Conservation (phyloP, 2,329 filamentous ascomycete genomes). For the Exophiala bonariae region DNA sequence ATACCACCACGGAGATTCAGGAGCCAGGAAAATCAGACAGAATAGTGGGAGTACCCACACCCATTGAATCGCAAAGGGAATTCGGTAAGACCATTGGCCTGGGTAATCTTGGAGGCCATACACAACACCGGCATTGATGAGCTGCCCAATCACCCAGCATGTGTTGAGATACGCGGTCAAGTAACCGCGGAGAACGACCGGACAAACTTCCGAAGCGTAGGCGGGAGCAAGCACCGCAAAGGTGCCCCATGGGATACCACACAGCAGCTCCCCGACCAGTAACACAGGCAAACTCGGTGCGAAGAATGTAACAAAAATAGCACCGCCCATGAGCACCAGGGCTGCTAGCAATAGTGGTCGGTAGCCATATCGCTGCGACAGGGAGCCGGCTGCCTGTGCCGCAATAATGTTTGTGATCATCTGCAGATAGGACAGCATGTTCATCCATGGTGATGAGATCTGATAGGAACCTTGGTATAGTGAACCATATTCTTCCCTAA, state of each 20-base stretch:
- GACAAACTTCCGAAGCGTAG: constrained; percentile 10
- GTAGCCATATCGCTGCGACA: constrained; percentile 37
- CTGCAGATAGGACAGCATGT: constrained; percentile 46
- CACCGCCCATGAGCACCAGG: background rate
- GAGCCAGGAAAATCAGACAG: constrained; percentile 45
- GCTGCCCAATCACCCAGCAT: constrained; percentile 27
- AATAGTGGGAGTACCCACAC: constrained; percentile 51
- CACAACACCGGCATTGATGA: constrained; percentile 31
- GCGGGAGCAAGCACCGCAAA: constrained; percentile 6
- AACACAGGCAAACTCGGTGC: constrained; percentile 24
- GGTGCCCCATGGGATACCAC: constrained; percentile 21
- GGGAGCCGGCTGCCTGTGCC: constrained; percentile 32
- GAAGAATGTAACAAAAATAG: constrained; percentile 31
- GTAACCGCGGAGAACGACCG: constrained; percentile 1
- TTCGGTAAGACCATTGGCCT: constrained; percentile 38
- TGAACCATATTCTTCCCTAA: constrained; percentile 43
- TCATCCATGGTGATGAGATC: constrained; percentile 57
- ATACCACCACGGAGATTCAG: constrained; percentile 54
- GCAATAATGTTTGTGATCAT: constrained; percentile 33
- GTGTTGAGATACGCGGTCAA: background rate
- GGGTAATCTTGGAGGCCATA: constrained; percentile 30
- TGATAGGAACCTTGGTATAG: constrained; percentile 35
- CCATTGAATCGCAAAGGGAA: constrained; percentile 45
- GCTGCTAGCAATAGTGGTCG: constrained; percentile 39
- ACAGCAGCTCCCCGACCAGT: constrained; percentile 27